Evolutionary conservation across 139 green algal species (phyloP).

Genomic region (Chara braunii): DNA sequence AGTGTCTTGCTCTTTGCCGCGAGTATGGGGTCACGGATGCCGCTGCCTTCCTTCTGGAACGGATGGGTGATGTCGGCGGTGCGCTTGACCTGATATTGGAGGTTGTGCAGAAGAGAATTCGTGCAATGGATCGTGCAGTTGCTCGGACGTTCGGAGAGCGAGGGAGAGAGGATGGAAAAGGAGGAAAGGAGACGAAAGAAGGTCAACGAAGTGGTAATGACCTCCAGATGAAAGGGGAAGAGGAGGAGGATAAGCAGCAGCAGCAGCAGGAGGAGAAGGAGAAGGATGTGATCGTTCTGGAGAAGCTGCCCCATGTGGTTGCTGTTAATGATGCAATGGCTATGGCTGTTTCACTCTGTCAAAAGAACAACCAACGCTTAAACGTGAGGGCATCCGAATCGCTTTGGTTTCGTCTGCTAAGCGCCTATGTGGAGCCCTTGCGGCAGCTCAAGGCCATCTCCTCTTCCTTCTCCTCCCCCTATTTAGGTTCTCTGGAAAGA

Average conservation of each 20-base stretch:
- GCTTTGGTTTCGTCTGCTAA: no score
- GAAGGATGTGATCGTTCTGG: neutral
- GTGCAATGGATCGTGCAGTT: neutral
- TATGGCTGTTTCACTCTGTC: no score
- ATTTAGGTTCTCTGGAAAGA: no score
- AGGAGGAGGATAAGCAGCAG: neutral
- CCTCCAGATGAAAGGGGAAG: neutral
- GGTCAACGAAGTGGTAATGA: no score
- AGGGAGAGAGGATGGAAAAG: neutral
- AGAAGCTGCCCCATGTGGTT: no score
- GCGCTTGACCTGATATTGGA: constrained; percentile 10
- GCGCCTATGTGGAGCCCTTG: no score
- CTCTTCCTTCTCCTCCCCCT: no score
- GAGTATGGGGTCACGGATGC: constrained; percentile 40
- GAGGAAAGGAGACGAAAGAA: neutral
- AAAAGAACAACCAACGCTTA: no score
- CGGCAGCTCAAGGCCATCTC: no score
- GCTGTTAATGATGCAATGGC: no score
- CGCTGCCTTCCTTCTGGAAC: constrained; percentile 54
- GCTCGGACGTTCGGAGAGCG: neutral
- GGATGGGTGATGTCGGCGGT: constrained; percentile 20
- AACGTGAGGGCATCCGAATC: no score
- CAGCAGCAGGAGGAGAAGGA: neutral
- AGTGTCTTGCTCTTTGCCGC: constrained; percentile 47
- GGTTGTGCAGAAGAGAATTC: neutral